These are phyloP conservation scores for Canavalia gladiata DNA, from an alignment of 306 rosid genomes.

Conservation along the genomic window DNA sequence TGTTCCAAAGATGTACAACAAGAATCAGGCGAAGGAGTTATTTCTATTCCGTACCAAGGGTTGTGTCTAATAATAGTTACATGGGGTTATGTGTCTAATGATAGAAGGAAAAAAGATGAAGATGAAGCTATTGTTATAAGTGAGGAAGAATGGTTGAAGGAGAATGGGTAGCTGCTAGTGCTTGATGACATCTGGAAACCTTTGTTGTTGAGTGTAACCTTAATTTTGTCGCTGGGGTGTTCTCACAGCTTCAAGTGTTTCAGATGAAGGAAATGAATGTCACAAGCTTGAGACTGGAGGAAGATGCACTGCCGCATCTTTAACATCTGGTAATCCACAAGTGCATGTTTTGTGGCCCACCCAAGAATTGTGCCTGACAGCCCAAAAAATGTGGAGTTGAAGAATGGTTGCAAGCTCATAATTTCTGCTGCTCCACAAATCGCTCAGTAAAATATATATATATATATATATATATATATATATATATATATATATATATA, in stretches of 20 bases:
- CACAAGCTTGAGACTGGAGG: neutral
- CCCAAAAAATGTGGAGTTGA: neutral
- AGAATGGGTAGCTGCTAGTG: slow-evolving; percentile 21
- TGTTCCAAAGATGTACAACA: slow-evolving; percentile 20
- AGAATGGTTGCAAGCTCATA: neutral
- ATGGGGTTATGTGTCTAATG: slow-evolving; percentile 29
- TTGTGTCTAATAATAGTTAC: too few relatives aligned
- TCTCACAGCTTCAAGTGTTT: slow-evolving; percentile 16
- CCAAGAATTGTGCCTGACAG: neutral
- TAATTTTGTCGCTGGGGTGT: neutral
- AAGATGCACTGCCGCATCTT: slow-evolving; percentile 24
- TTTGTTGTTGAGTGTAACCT: neutral
- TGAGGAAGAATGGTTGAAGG: neutral
- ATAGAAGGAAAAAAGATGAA: neutral
- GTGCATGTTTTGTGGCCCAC: neutral
- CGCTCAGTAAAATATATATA: neutral
- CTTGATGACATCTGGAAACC: slow-evolving; percentile 21
- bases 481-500: too few relatives aligned
- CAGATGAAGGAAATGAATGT: neutral
- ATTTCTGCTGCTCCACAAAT: neutral
- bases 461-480: too few relatives aligned
- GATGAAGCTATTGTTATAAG: neutral
- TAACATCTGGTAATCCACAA: neutral
- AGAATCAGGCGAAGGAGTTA: neutral
- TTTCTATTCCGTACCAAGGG: neutral